A percentile compares a stretch with the other conserved stretches of the same genome.
phyloP scores from a whole-genome alignment of 768 basidiomycete genomes.

The Calvatia gigantea region DNA sequence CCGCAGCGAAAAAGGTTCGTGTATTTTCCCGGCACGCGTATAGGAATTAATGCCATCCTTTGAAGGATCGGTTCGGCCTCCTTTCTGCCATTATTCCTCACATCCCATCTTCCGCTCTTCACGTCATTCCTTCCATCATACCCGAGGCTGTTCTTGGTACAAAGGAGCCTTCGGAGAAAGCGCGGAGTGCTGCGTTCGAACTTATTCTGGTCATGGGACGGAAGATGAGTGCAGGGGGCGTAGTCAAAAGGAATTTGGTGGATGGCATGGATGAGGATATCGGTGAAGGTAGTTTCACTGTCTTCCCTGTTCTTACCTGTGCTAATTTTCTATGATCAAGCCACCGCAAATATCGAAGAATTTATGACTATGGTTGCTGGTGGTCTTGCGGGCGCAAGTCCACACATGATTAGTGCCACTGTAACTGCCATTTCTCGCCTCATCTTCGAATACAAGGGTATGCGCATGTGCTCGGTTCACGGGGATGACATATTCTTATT shows the following conservation, averaged over 20 bases:
- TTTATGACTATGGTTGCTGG: constrained; percentile 97
- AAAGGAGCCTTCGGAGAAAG: constrained; percentile 95
- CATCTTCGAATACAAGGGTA: constrained; percentile 95
- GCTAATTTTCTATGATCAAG: constrained; percentile 24
- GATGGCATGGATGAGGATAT: constrained; percentile 82
- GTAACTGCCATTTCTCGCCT: constrained; percentile 92
- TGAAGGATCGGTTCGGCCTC: constrained; percentile 78
- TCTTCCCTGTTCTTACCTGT: background rate
- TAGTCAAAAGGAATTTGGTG: constrained; percentile 71
- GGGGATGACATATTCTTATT: background rate
- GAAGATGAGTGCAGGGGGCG: constrained; percentile 87
- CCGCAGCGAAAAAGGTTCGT: constrained; percentile 84
- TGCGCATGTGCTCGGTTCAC: constrained; percentile 14
- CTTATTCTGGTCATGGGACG: constrained; percentile 86
- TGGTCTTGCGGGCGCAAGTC: constrained; percentile 87
- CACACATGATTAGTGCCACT: constrained; percentile 98
- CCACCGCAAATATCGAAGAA: constrained; percentile 78
- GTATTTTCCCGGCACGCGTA: background rate
- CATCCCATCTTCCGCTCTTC: constrained; percentile 69
- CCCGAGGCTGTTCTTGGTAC: constrained; percentile 94
- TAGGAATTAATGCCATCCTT: constrained; percentile 5
- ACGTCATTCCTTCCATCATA: constrained; percentile 84
- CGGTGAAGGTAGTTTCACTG: constrained; percentile 38
- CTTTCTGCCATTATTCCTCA: constrained; percentile 63
- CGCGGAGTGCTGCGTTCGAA: constrained; percentile 86